Evolutionary conservation across 2,329 filamentous ascomycete species (phyloP).

Genomic region (Colletotrichum lentis): DNA sequence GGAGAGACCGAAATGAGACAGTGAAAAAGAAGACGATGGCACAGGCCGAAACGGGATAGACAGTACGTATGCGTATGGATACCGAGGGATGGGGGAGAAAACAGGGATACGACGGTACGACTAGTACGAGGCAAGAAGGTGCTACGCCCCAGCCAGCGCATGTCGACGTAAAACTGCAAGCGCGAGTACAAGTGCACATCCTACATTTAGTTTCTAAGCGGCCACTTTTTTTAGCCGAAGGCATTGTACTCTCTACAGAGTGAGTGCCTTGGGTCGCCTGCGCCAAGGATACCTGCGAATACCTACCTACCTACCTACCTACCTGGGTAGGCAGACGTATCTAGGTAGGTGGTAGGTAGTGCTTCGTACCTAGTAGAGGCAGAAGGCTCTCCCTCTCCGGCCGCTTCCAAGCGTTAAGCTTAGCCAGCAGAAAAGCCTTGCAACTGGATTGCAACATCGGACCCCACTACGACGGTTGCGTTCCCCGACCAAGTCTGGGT

Average conservation of each 20-base stretch:
- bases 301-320: too few relatives aligned
- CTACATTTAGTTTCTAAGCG: constrained; percentile 6
- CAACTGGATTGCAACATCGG: constrained; percentile 1
- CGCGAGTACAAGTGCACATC: not conserved
- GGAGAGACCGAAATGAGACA: not conserved
- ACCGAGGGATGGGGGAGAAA: constrained; percentile 11
- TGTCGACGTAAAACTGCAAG: not conserved
- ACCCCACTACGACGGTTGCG: not conserved
- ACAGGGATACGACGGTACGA: constrained; percentile 25
- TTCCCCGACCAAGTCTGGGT: not conserved
- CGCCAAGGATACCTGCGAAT: too few relatives aligned
- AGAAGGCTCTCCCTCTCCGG: not conserved
- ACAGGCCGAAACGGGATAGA: constrained; percentile 27
- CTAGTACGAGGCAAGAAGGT: constrained; percentile 37
- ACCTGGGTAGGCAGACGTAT: too few relatives aligned
- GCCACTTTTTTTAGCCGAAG: constrained; percentile 27
- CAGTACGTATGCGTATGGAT: not conserved
- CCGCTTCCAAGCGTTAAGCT: constrained; percentile 1
- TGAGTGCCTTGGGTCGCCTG: too few relatives aligned
- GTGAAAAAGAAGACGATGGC: not conserved
- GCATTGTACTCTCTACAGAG: not conserved
- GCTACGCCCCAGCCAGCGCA: constrained; percentile 14
- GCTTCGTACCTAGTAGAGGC: too few relatives aligned
- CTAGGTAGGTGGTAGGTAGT: too few relatives aligned
- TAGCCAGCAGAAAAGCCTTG: constrained; percentile 1